phyloP scores from a whole-genome alignment of 2,329 filamentous ascomycete genomes.

The Botrytis tulipae region DNA sequence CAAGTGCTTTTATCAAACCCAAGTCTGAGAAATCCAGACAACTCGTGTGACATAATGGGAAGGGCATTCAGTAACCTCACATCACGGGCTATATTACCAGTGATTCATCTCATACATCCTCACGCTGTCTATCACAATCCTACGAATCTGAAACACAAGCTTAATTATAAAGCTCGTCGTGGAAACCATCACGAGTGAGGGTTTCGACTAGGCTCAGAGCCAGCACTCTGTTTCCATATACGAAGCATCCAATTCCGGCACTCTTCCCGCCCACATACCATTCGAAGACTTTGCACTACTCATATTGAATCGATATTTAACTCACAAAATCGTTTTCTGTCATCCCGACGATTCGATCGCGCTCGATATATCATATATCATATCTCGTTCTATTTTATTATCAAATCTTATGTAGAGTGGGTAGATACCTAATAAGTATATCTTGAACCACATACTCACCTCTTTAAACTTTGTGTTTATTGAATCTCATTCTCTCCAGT shows the following conservation, averaged over 20 bases:
- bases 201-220: background rate
- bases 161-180: background rate
- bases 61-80: background rate
- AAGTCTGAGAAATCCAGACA: background rate
- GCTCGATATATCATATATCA: no score
- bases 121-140: no score
- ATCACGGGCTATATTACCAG: no score
- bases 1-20: background rate
- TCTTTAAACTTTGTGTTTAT: no score
- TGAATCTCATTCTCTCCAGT: no score
- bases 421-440: no score
- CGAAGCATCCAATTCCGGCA: background rate
- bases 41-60: background rate
- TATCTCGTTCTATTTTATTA: no score
- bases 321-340: background rate
- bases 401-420: accelerated
- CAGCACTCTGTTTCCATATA: background rate
- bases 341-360: accelerated
- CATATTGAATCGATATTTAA: background rate
- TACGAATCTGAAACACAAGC: background rate
- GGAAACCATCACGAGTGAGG: no score
- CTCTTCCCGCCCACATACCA: background rate
- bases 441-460: accelerated
- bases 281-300: background rate
- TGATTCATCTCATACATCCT: no score